Base-by-base conservation (phyloP, 352 stramenopile species). In the Globisporangium irregulare region DNA sequence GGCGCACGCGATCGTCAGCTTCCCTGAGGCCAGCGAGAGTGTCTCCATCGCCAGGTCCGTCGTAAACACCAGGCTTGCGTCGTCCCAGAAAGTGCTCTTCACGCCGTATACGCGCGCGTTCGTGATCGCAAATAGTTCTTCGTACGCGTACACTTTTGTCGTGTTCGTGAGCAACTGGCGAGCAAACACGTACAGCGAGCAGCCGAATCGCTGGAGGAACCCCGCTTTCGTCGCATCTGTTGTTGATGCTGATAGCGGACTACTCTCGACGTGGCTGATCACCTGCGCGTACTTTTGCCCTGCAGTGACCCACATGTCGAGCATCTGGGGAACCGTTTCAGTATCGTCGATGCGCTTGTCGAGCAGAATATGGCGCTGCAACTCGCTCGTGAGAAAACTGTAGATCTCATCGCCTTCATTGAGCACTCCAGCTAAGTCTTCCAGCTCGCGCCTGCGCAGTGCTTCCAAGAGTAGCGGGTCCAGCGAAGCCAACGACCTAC, bases 381-480 rank as follows among this genome's bases (percentile, higher is more conserved):
- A 64, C 46, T 90, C 80, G 41, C 72, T 71, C 0, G 73, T 68
- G 10, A 90, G 63, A 53, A 90, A 86, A 6, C 75, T 68, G 48
- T 88, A 91, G 32, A 90, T 86, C 36, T 89, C 83, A 32, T 91
- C 83, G 0, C 78, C 84, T 62, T 89, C 77, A 25, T 89, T 87
- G 18, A 81, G 66, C 6, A 81, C 8, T 0, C 24, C 36, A 20
- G 53, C 61, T 9, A 81, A 43, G 9, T 80, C 65, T 18, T 74
- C 69, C 6, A 73, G 43, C 5, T 78, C 68, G 14, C 62, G 61
- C 25, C 53, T 50, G 24, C 38, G 50, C 15, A 68, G 50, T 1
- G 70, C 70, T 1, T 43, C 53, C 36, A 56, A 46, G 4, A 65
- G 56, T 18, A 74, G 59, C 5, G 57, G 48, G 22, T 81, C 75